Evolutionary conservation across 139 green algal genomes (phyloP).

Genomic region (Dunaliella sp.): DNA sequence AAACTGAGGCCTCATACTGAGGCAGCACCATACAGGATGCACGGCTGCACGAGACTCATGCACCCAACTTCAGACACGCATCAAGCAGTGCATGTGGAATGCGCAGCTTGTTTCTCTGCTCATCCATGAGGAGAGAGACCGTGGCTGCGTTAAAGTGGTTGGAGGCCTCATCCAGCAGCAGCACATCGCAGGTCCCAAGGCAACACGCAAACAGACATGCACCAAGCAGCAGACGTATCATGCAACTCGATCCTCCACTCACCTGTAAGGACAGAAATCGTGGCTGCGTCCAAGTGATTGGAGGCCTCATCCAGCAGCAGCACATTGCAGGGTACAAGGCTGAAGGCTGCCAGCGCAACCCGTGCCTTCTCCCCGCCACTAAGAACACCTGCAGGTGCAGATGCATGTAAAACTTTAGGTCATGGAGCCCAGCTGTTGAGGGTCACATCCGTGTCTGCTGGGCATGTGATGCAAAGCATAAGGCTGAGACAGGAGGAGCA

Average conservation of each 20-base stretch:
- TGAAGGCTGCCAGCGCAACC: constrained; percentile 67
- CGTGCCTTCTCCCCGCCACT: constrained; percentile 66
- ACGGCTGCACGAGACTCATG: not conserved
- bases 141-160: constrained; percentile 75
- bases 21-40: not conserved
- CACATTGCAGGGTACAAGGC: constrained; percentile 65
- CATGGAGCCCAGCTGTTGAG: too few relatives aligned
- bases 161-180: constrained; percentile 49
- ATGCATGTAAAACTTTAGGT: too few relatives aligned
- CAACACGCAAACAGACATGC: not conserved
- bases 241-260: not conserved
- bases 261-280: constrained; percentile 56
- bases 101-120: not conserved
- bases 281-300: constrained; percentile 75
- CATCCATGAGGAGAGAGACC: constrained; percentile 52
- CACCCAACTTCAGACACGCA: constrained; percentile 21
- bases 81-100: not conserved
- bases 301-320: constrained; percentile 76
- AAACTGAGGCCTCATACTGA: constrained; percentile 62
- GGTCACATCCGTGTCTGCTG: too few relatives aligned
- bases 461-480: too few relatives aligned
- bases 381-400: constrained; percentile 51
- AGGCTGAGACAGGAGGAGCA: too few relatives aligned
- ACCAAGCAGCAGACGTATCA: not conserved
- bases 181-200: not conserved